Evolutionary conservation across 306 rosid species (phyloP).

Genomic region (Clitoria ternatea): DNA sequence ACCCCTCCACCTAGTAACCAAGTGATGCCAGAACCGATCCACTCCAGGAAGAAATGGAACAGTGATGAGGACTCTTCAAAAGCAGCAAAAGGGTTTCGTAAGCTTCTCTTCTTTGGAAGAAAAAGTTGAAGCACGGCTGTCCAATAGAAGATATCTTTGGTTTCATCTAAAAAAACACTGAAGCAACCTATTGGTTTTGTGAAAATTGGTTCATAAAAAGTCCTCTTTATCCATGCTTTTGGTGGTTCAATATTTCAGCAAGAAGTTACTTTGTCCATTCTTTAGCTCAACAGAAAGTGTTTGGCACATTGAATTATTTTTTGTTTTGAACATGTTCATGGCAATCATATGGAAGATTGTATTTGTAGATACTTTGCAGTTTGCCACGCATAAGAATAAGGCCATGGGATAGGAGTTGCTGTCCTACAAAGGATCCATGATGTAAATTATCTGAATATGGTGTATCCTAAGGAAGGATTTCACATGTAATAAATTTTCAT

Average conservation of each 20-base stretch:
- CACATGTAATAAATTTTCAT: constrained; percentile 19
- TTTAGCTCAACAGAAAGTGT: constrained; percentile 18
- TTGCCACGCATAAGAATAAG: constrained; percentile 35
- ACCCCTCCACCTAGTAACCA: constrained; percentile 66
- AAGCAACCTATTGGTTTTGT: constrained; percentile 37
- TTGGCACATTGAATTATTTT: constrained; percentile 27
- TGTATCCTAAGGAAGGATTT: constrained; percentile 20
- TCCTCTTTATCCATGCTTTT: constrained; percentile 4
- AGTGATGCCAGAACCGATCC: constrained; percentile 37
- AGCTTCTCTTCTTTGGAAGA: constrained; percentile 89
- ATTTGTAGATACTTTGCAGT: constrained; percentile 28
- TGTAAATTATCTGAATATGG: constrained; percentile 42
- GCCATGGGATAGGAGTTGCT: constrained; percentile 39
- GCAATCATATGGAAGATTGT: constrained; percentile 37
- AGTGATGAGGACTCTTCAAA: constrained; percentile 74
- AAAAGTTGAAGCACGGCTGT: constrained; percentile 53
- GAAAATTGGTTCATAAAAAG: constrained; percentile 19
- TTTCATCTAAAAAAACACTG: too few species aligned
- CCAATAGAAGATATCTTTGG: too few species aligned
- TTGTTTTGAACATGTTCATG: constrained; percentile 34
- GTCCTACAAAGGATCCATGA: constrained; percentile 33
- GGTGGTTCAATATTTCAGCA: constrained; percentile 24
- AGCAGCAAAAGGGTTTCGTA: constrained; percentile 74
- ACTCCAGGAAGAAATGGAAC: constrained; percentile 92
- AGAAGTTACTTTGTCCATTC: constrained; percentile 10